A percentile compares a stretch with the other conserved stretches of the same genome.
These are phyloP conservation scores for Eimeria necatrix DNA, from an alignment of 169 alveolate species.

Conservation along the genomic window DNA sequence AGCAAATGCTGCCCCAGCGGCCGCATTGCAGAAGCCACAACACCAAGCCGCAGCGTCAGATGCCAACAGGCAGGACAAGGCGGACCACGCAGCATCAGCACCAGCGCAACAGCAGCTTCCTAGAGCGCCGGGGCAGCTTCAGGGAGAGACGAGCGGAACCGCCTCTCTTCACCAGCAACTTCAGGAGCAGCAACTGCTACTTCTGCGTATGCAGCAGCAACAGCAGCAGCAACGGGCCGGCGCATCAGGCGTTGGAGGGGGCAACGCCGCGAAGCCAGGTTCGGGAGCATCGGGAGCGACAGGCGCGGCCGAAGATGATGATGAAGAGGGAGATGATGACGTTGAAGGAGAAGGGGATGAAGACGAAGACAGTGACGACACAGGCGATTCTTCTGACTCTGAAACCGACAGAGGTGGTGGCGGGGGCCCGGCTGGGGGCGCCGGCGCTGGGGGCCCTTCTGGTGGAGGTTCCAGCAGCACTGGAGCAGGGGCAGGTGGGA, in stretches of 20 bases:
- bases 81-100: conserved; percentile 18
- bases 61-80: conserved; percentile 61
- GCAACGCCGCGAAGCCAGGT: conserved; percentile 36
- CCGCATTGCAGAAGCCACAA: conserved; percentile 39
- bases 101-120: conserved; percentile 64
- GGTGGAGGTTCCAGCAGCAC: conserved; percentile 55
- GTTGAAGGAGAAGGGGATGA: conserved; percentile 74
- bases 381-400: conserved; percentile 65
- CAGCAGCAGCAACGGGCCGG: conserved; percentile 73
- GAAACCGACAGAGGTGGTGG: conserved; percentile 71
- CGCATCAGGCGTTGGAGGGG: conserved; percentile 38
- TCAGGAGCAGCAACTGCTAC: conserved; percentile 72
- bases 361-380: conserved; percentile 72
- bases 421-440: conserved; percentile 68
- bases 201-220: conserved; percentile 73
- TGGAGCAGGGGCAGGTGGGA: conserved; percentile 41
- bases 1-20: conserved; percentile 61
- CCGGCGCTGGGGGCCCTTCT: conserved; percentile 68
- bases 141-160: conserved; percentile 50
- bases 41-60: conserved; percentile 53
- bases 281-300: conserved; percentile 52
- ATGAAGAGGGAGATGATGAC: conserved; percentile 76
- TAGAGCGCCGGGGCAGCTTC: conserved; percentile 53
- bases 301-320: conserved; percentile 67
- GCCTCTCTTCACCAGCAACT: conserved; percentile 77